Evolutionary conservation across 169 alveolate genomes (phyloP).

Genomic region (Plasmodium ovale): DNA sequence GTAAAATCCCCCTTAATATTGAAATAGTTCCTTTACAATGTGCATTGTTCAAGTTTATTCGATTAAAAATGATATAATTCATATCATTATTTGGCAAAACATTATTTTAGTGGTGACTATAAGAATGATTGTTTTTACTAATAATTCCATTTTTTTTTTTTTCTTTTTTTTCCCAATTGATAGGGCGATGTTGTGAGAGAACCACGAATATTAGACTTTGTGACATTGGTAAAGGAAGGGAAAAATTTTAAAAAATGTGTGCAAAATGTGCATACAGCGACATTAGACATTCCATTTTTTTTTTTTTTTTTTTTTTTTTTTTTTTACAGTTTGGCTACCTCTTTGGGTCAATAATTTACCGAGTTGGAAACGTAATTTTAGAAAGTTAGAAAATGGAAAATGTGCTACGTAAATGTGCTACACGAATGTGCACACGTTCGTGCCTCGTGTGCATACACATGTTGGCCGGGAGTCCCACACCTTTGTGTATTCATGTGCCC

Average conservation of each 20-base stretch:
- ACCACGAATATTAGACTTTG: constrained; percentile 56
- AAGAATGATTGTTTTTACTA: neutral
- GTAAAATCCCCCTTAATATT: neutral
- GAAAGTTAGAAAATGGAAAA: constrained; percentile 22
- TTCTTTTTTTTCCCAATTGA: neutral
- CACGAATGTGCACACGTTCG: neutral
- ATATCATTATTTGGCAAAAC: neutral
- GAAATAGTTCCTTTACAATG: neutral
- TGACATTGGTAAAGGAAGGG: constrained; percentile 43
- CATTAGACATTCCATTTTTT: neutral
- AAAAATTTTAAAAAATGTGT: neutral
- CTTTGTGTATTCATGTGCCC: neutral
- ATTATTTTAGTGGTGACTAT: too few species aligned
- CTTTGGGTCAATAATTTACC: constrained; percentile 52
- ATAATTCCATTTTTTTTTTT: neutral
- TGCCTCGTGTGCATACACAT: neutral
- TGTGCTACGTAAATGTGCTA: neutral
- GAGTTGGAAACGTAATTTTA: constrained; percentile 49
- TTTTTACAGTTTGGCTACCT: constrained; percentile 59
- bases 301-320: constrained; percentile 14
- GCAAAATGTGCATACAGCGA: neutral
- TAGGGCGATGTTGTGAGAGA: constrained; percentile 65
- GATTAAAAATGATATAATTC: neutral
- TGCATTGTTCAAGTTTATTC: neutral
- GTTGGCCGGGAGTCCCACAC: neutral